Evolutionary conservation across 139 green algal species (phyloP).

Genomic region (Chlamydomonas eustigma): DNA sequence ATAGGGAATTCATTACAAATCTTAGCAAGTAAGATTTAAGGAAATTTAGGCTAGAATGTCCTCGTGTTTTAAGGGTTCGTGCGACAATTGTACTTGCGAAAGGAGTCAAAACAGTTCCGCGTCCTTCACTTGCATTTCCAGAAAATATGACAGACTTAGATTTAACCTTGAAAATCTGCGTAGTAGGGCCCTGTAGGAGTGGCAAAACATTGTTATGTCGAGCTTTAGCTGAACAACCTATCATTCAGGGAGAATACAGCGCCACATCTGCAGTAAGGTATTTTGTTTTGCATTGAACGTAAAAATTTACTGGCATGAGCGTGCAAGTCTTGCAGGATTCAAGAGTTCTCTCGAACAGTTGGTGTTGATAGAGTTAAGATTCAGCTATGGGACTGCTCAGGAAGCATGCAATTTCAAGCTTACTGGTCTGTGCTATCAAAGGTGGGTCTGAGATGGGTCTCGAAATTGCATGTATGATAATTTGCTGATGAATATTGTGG

Average conservation of each 20-base stretch:
- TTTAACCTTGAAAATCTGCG: constrained; percentile 38
- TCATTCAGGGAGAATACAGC: constrained; percentile 40
- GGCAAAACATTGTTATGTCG: constrained; percentile 51
- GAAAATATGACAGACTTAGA: constrained; percentile 22
- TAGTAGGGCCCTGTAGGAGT: constrained; percentile 38
- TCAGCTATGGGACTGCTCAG: constrained; percentile 56
- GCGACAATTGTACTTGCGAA: no score
- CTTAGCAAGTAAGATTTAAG: no score
- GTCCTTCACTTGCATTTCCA: no score
- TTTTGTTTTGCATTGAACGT: neutral
- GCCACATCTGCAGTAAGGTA: constrained; percentile 47
- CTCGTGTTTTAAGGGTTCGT: no score
- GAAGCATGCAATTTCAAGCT: constrained; percentile 36
- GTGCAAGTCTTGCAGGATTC: constrained; percentile 50
- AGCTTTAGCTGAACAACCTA: constrained; percentile 42
- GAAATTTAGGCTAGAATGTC: no score
- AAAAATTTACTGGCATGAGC: no score
- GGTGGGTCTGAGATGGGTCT: constrained; percentile 16
- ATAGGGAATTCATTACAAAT: no score
- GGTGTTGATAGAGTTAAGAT: constrained; percentile 46
- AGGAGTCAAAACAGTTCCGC: no score
- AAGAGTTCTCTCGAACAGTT: constrained; percentile 43
- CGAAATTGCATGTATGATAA: neutral
- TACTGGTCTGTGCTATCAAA: constrained; percentile 49
- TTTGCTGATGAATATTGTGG: neutral